Evolutionary conservation across 345 rosid species (phyloP).

Genomic region (Eucalyptus regnans): DNA sequence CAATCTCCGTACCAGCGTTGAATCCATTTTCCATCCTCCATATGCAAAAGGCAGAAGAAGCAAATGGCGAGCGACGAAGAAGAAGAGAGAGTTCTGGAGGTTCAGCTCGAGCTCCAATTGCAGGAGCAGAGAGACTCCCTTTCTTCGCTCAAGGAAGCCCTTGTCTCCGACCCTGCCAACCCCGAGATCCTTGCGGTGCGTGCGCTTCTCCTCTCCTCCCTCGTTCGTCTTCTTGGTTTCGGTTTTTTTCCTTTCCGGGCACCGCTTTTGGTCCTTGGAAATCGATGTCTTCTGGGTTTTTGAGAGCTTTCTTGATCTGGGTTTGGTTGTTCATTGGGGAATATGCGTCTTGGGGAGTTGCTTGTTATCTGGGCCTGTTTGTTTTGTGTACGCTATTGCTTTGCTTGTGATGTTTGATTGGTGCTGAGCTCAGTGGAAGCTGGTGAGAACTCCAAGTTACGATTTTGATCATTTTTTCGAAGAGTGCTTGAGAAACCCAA

Average conservation of each 20-base stretch:
- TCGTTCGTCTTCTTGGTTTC: background rate
- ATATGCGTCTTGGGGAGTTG: background rate
- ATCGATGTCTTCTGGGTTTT: background rate
- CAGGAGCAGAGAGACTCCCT: conserved; percentile 71
- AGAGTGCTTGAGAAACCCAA: background rate
- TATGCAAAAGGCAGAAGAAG: background rate
- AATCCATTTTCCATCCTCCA: background rate
- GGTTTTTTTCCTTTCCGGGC: background rate
- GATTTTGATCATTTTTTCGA: background rate
- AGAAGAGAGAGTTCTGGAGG: conserved; percentile 62
- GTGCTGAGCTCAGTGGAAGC: background rate
- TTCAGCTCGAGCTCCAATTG: conserved; percentile 61
- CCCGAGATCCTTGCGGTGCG: conserved; percentile 62
- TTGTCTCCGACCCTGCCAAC: conserved; percentile 56
- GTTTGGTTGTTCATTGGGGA: background rate
- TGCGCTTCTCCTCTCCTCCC: background rate
- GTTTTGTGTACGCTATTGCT: background rate
- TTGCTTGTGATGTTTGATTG: background rate
- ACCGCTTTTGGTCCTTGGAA: background rate
- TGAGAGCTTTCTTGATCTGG: background rate
- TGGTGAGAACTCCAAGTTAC: background rate
- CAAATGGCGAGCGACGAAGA: conserved; percentile 52
- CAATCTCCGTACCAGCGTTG: background rate
- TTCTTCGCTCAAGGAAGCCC: conserved; percentile 49
- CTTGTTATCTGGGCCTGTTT: background rate